These are phyloP conservation scores for Uncinocarpus reesii DNA, from an alignment of 2,329 filamentous ascomycete species.

Conservation along the genomic window DNA sequence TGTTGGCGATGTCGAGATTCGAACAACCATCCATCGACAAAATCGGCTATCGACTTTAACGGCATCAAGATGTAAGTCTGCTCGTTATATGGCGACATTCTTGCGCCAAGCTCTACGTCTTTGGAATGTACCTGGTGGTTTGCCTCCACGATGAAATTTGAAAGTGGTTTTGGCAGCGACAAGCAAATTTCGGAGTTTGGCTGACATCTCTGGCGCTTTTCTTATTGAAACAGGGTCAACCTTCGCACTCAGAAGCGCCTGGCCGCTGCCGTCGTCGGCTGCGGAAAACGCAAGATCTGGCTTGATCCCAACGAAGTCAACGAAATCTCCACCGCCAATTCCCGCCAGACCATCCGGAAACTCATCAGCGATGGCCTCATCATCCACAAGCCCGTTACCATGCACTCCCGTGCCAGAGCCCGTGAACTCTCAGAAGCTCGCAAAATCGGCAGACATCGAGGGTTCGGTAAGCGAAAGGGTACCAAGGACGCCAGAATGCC, in stretches of 20 bases:
- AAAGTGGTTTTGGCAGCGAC: not conserved
- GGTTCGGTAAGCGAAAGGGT: conserved; percentile 99
- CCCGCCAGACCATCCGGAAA: conserved; percentile 98
- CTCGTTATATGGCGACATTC: not conserved
- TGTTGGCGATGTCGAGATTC: conserved; percentile 14
- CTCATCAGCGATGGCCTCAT: conserved; percentile 99
- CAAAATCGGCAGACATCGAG: conserved; percentile 93
- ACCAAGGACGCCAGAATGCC: conserved; percentile 99
- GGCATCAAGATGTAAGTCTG: conserved; percentile 21
- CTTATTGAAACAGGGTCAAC: conserved; percentile 67
- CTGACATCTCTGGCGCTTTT: conserved; percentile 21
- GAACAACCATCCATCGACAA: conserved; percentile 18
- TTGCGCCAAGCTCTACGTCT: not conserved
- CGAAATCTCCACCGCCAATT: conserved; percentile 99
- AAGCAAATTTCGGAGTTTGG: conserved; percentile 9
- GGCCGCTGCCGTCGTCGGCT: conserved; percentile 95
- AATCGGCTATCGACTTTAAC: conserved; percentile 17
- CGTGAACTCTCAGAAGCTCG: conserved; percentile 90
- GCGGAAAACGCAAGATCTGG: conserved; percentile 99
- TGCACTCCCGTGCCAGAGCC: conserved; percentile 96
- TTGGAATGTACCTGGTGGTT: not conserved
- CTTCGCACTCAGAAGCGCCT: conserved; percentile 99
- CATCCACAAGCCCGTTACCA: conserved; percentile 99
- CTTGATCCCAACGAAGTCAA: conserved; percentile 98
- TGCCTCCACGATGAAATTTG: not conserved